Evolutionary conservation across 192 early-diverging fungal genomes (phyloP).

Genomic region (Coemansia umbellata): DNA sequence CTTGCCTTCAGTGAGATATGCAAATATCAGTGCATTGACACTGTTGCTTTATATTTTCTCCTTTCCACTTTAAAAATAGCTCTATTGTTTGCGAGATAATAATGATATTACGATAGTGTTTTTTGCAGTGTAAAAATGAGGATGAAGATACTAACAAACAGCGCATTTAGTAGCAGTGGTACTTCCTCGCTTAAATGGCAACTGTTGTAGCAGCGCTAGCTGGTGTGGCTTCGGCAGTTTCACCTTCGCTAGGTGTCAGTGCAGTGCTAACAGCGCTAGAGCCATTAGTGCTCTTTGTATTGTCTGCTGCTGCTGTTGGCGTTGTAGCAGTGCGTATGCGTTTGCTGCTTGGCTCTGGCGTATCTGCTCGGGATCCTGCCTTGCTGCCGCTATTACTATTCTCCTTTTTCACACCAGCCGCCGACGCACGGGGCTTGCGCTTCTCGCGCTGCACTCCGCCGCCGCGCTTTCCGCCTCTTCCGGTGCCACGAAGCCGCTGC

Average conservation of each 20-base stretch:
- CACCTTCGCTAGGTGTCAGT: constrained; percentile 14
- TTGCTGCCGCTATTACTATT: constrained; percentile 8
- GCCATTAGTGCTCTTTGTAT: constrained; percentile 5
- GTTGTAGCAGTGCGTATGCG: constrained; percentile 18
- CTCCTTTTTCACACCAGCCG: constrained; percentile 10
- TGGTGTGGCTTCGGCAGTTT: constrained; percentile 2
- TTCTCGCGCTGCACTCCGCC: constrained; percentile 32
- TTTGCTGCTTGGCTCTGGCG: constrained; percentile 30
- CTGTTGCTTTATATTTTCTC: too few relatives aligned
- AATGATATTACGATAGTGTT: too few relatives aligned
- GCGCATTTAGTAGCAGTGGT: too few relatives aligned
- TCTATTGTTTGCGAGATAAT: too few relatives aligned
- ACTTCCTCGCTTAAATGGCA: too few relatives aligned
- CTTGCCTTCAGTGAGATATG: too few relatives aligned
- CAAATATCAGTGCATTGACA: too few relatives aligned
- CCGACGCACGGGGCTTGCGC: constrained; percentile 32
- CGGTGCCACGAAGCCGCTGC: constrained; percentile 22
- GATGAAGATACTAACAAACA: too few relatives aligned
- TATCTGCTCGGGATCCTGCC: constrained; percentile 25
- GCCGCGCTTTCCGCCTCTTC: constrained; percentile 28
- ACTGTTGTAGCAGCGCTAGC: constrained; percentile 6
- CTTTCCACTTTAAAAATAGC: too few relatives aligned
- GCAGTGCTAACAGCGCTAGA: constrained; percentile 8
- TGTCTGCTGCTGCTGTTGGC: too few relatives aligned
- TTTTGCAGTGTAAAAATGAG: too few relatives aligned